Evolutionary conservation across 169 alveolate genomes (phyloP).

Genomic region (Babesia ovis): DNA sequence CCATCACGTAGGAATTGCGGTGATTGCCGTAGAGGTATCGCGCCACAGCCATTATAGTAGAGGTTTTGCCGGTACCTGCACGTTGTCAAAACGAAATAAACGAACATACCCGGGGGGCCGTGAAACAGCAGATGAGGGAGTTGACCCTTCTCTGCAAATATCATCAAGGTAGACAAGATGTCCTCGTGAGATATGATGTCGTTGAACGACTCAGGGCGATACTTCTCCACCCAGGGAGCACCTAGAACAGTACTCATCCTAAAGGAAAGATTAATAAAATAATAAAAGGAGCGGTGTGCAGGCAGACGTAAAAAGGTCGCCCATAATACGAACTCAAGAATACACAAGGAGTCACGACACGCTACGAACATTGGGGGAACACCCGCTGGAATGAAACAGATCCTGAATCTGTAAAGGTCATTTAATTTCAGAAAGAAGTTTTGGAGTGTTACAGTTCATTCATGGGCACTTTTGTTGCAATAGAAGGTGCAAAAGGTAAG

Average conservation of each 20-base stretch:
- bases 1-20: slow-evolving; percentile 82
- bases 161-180: slow-evolving; percentile 89
- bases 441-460: not conserved
- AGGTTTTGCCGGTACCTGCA: slow-evolving; percentile 91
- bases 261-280: not conserved
- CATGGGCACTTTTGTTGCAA: slow-evolving; percentile 36
- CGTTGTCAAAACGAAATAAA: not conserved
- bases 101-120: slow-evolving; percentile 94
- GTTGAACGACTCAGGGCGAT: slow-evolving; percentile 90
- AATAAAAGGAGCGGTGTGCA: not conserved
- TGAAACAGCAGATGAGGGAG: slow-evolving; percentile 93
- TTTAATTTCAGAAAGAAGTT: too few species aligned
- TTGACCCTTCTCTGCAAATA: slow-evolving; percentile 91
- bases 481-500: slow-evolving; percentile 43
- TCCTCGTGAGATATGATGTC: slow-evolving; percentile 94
- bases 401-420: too few species aligned
- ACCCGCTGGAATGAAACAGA: too few species aligned
- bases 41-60: slow-evolving; percentile 91
- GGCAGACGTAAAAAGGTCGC: not conserved
- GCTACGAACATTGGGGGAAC: too few species aligned
- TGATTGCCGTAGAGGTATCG: slow-evolving; percentile 88
- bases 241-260: slow-evolving; percentile 53
- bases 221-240: slow-evolving; percentile 90
- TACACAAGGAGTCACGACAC: not conserved
- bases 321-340: not conserved